phyloP scores from a whole-genome alignment of 2,329 filamentous ascomycete species.

The Fonsecaea multimorphosa region DNA sequence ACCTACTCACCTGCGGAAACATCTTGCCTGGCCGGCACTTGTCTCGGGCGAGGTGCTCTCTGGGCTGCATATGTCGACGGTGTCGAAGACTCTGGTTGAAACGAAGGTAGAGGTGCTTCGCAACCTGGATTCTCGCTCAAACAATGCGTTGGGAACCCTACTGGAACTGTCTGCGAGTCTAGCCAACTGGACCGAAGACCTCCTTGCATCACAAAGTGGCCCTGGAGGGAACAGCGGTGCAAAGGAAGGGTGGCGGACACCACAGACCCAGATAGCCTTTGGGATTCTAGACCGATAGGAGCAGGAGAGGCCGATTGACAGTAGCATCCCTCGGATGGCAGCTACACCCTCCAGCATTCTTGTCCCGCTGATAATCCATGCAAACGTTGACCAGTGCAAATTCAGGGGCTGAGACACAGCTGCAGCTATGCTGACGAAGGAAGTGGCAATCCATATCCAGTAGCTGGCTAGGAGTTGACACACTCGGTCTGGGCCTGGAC shows the following conservation, averaged over 20 bases:
- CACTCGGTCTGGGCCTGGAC: background rate
- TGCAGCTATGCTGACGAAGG: background rate
- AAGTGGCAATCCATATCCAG: background rate
- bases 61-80: conserved; percentile 1
- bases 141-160: conserved; percentile 12
- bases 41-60: conserved; percentile 13
- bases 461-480: background rate
- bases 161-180: conserved; percentile 19
- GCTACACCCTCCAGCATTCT: background rate
- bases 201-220: background rate
- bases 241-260: background rate
- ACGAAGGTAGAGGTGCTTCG: conserved; percentile 2
- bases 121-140: conserved; percentile 4
- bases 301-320: background rate
- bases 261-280: background rate
- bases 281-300: background rate
- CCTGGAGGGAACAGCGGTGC: background rate
- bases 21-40: conserved; percentile 14
- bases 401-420: background rate
- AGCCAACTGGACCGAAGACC: conserved; percentile 19
- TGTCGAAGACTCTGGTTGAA: background rate
- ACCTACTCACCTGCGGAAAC: background rate
- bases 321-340: background rate
- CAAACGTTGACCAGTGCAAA: background rate
- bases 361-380: background rate